A percentile compares a stretch with the other conserved stretches of the same genome.
phyloP scores from a whole-genome alignment of 805 yeast genomes.

The Groenewaldozyma tartarivorans region DNA sequence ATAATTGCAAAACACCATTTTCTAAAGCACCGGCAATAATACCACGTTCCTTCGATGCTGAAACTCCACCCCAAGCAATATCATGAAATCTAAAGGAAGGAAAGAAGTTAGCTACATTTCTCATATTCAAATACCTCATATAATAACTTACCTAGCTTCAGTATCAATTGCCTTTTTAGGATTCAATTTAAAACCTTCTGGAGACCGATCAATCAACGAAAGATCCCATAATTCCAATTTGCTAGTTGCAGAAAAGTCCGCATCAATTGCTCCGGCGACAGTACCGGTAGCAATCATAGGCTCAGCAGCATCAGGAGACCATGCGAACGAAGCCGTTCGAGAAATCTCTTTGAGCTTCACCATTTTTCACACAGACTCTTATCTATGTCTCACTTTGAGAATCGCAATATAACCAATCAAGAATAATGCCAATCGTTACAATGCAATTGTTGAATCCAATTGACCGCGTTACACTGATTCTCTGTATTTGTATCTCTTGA shows the following conservation, averaged over 20 bases:
- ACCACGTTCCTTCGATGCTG: constrained; percentile 40
- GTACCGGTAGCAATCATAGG: constrained; percentile 87
- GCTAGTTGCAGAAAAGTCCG: constrained; percentile 71
- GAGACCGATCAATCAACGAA: constrained; percentile 26
- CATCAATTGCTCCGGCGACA: constrained; percentile 92
- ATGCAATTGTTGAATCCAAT: no score
- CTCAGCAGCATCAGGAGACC: constrained; percentile 64
- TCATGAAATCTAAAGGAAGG: constrained; percentile 47
- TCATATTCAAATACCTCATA: no score
- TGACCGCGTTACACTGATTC: no score
- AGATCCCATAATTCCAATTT: constrained; percentile 74
- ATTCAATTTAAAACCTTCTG: constrained; percentile 22
- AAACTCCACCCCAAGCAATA: constrained; percentile 69
- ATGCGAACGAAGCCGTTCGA: constrained; percentile 90
- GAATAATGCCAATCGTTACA: no score
- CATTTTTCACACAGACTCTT: no score
- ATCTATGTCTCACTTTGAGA: no score
- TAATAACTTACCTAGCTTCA: constrained; percentile 35
- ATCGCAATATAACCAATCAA: no score
- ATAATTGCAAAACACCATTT: constrained; percentile 67
- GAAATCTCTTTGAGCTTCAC: constrained; percentile 77
- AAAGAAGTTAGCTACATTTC: constrained; percentile 10
- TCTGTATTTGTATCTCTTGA: no score
- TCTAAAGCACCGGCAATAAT: constrained; percentile 85
- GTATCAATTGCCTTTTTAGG: constrained; percentile 40